phyloP scores from a whole-genome alignment of 371 early-diverging fungal genomes.

The Rozella allomycis region DNA sequence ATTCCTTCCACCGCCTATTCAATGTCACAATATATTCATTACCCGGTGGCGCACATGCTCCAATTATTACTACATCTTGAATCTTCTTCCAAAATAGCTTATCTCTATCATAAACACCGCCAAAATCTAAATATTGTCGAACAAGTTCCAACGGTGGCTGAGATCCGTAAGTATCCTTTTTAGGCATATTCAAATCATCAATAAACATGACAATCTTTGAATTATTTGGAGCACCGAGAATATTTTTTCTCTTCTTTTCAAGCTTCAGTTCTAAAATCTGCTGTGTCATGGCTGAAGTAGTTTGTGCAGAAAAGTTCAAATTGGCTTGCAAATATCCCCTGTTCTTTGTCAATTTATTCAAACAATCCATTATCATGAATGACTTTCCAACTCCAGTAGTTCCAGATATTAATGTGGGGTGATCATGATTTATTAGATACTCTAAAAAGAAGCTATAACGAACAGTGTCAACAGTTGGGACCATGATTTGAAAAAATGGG shows the following conservation, averaged over 20 bases:
- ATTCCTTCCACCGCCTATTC: conserved; percentile 33
- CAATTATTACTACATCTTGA: conserved; percentile 23
- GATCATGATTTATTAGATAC: conserved; percentile 14
- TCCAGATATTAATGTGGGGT: conserved; percentile 22
- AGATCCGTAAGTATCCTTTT: conserved; percentile 32
- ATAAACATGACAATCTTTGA: conserved; percentile 26
- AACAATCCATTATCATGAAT: conserved; percentile 22
- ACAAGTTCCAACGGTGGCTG: conserved; percentile 32
- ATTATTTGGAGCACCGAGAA: conserved; percentile 21
- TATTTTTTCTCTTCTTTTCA: conserved; percentile 34
- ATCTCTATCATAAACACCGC: conserved; percentile 32
- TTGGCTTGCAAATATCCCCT: conserved; percentile 13
- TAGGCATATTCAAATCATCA: conserved; percentile 37
- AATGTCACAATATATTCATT: no score
- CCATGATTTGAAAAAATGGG: conserved; percentile 35
- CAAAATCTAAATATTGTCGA: conserved; percentile 27
- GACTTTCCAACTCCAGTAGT: conserved; percentile 33
- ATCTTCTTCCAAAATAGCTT: conserved; percentile 27
- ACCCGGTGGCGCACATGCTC: conserved; percentile 32
- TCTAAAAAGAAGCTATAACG: conserved; percentile 25
- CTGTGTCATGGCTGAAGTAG: conserved; percentile 25
- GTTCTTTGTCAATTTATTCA: conserved; percentile 13
- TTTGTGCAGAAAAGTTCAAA: conserved; percentile 33
- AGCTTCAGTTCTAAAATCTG: conserved; percentile 32
- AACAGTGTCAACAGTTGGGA: conserved; percentile 29